phyloP scores from a whole-genome alignment of 1,139 yeast species.

The Nakaseomyces nivariensis region DNA sequence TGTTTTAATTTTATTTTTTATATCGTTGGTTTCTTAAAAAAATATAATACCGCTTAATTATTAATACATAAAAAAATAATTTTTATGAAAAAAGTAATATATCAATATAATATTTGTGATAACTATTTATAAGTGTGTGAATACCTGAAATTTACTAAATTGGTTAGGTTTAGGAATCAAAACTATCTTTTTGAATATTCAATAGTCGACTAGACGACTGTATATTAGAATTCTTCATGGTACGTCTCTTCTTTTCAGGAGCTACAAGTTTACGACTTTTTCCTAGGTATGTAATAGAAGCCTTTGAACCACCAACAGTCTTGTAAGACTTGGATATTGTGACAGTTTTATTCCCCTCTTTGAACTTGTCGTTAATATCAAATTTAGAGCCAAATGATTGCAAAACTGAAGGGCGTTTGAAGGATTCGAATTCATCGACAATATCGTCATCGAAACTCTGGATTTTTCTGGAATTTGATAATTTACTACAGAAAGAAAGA shows the following conservation, averaged over 20 bases:
- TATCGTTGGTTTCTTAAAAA: no score
- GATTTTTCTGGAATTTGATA: constrained; percentile 2
- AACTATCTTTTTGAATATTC: neutral
- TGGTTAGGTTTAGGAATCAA: neutral
- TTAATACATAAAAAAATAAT: neutral
- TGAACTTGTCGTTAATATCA: constrained; percentile 33
- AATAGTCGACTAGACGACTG: neutral
- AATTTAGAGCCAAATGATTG: constrained; percentile 38
- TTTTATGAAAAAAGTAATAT: neutral
- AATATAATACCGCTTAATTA: neutral
- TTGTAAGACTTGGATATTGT: constrained; percentile 47
- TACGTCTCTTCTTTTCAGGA: constrained; percentile 15
- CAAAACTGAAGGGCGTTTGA: constrained; percentile 41
- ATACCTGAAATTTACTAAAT: no score
- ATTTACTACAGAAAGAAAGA: constrained; percentile 11
- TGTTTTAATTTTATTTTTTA: no score
- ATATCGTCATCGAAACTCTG: neutral
- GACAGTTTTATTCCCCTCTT: constrained; percentile 43
- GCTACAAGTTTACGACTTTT: constrained; percentile 27
- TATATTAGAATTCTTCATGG: neutral
- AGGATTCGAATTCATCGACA: constrained; percentile 20
- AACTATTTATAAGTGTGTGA: no score
- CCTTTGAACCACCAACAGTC: constrained; percentile 47
- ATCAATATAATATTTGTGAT: neutral
- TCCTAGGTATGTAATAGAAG: constrained; percentile 49